A percentile compares a stretch with the other conserved stretches of the same genome.
Evolutionary conservation across 805 yeast genomes (phyloP).

Genomic region (Vanderwaltozyma polyspora): DNA sequence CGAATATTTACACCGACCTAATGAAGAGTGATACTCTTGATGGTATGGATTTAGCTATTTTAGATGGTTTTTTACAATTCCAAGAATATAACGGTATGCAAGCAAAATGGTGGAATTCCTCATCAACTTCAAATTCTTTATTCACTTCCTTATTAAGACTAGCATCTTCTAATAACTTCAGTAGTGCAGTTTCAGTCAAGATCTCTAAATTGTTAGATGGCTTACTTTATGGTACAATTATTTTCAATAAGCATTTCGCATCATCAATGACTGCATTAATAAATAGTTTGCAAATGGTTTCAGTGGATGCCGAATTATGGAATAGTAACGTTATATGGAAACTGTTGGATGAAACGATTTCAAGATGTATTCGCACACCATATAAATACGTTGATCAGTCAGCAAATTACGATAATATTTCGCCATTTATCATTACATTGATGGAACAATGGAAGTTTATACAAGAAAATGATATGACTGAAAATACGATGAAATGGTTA

Average conservation of each 20-base stretch:
- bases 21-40: slow-evolving; percentile 27
- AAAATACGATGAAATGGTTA: slow-evolving; percentile 38
- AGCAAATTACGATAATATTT: slow-evolving; percentile 26
- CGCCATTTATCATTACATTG: slow-evolving; percentile 47
- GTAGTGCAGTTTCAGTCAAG: slow-evolving; percentile 29
- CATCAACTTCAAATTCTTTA: slow-evolving; percentile 40
- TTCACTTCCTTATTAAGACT: slow-evolving; percentile 57
- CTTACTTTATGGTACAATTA: slow-evolving; percentile 40
- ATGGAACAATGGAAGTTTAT: slow-evolving; percentile 63
- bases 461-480: slow-evolving; percentile 18
- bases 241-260: slow-evolving; percentile 41
- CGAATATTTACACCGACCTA: slow-evolving; percentile 29
- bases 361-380: slow-evolving; percentile 63
- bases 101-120: slow-evolving; percentile 71
- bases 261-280: slow-evolving; percentile 49
- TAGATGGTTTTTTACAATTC: slow-evolving; percentile 51
- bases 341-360: slow-evolving; percentile 62
- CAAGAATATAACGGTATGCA: slow-evolving; percentile 43
- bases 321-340: slow-evolving; percentile 38
- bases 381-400: slow-evolving; percentile 70
- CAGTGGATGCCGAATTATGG: slow-evolving; percentile 1
- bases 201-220: slow-evolving; percentile 38
- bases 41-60: slow-evolving; percentile 45
- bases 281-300: slow-evolving; percentile 32
- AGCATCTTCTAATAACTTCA: slow-evolving; percentile 28